Conservation (phyloP, 305 asterid genomes). For the Fraxinus sp. region DNA sequence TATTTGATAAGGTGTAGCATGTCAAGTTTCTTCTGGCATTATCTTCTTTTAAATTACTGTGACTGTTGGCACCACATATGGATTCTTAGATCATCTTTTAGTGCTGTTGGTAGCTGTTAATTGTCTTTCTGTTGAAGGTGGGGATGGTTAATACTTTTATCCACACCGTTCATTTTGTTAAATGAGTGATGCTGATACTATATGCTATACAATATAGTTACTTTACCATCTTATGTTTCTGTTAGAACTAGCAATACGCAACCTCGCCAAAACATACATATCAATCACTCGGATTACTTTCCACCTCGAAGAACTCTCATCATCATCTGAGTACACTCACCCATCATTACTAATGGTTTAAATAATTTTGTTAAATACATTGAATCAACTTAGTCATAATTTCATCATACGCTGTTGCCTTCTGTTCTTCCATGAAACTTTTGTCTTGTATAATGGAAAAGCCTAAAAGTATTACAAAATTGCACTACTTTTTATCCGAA, state of each 20-base stretch:
- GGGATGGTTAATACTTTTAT: not conserved
- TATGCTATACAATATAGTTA: not conserved
- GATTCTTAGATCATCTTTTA: not conserved
- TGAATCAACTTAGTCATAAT: not conserved
- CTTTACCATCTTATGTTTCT: not conserved
- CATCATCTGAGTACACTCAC: not conserved
- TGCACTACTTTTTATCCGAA: not conserved
- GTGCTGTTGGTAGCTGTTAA: not conserved
- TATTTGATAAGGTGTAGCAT: not conserved
- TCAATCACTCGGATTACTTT: not conserved
- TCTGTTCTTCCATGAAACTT: not conserved
- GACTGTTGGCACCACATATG: not conserved
- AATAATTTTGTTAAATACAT: not conserved
- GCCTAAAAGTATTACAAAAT: not conserved
- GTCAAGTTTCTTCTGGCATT: not conserved
- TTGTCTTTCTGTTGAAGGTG: not conserved
- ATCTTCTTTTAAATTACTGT: not conserved
- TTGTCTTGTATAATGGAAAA: not conserved
- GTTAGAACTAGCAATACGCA: not conserved
- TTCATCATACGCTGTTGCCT: not conserved
- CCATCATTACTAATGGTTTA: not conserved
- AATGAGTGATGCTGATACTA: not conserved
- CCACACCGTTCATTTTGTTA: not conserved
- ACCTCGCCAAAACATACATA: not conserved
- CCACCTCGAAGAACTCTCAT: not conserved